Conservation (phyloP, 2,329 filamentous ascomycete genomes). For the Penicillium hordei region DNA sequence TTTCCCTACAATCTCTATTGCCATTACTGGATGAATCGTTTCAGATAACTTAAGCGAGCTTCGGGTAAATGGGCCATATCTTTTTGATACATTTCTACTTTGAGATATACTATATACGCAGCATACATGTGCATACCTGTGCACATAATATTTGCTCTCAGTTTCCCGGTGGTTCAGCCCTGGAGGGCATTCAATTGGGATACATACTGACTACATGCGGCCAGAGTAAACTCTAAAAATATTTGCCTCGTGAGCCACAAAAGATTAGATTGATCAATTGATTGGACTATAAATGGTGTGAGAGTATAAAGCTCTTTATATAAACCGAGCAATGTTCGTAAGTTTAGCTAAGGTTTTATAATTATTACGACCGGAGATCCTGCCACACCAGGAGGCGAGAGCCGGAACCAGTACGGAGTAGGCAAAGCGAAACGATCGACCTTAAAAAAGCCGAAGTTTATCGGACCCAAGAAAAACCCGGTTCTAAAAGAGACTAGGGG, state of each 20-base stretch:
- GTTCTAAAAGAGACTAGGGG: conserved; percentile 10
- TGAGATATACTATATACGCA: not conserved
- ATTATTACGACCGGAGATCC: not conserved
- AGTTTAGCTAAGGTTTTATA: not conserved
- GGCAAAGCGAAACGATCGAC: conserved; percentile 2
- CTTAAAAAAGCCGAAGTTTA: conserved; percentile 13
- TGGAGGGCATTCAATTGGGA: not conserved
- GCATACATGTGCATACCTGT: not conserved
- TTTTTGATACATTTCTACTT: not conserved
- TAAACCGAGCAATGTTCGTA: not conserved
- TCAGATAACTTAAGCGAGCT: not conserved
- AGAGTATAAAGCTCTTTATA: not conserved
- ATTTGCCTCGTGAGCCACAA: not conserved
- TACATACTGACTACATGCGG: not conserved
- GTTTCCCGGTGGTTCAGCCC: not conserved
- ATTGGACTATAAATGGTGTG: not conserved
- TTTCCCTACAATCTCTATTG: not conserved
- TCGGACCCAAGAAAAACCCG: conserved; percentile 14
- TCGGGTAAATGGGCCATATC: not conserved
- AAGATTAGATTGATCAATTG: not conserved
- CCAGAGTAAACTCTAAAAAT: not conserved
- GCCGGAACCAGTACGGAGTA: not conserved
- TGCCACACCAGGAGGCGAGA: not conserved
- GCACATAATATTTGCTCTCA: not conserved
- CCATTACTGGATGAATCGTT: not conserved